Evolutionary conservation across 495 filamentous ascomycete species (phyloP).

Genomic region (Tuber brumale): DNA sequence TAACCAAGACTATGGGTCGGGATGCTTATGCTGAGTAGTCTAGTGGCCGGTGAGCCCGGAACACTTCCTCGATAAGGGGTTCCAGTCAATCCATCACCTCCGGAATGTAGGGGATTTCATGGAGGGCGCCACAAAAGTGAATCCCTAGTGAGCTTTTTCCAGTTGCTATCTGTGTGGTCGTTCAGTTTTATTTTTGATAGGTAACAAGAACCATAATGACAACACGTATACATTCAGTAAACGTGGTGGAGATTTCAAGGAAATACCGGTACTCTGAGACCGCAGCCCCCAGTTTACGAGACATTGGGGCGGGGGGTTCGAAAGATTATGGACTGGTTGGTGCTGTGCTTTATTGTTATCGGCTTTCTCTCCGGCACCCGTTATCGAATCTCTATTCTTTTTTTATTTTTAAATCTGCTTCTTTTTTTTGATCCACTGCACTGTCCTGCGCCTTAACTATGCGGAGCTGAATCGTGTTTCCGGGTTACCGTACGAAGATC

Average conservation of each 20-base stretch:
- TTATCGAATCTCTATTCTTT: not conserved
- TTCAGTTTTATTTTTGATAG: not conserved
- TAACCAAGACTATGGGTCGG: not conserved
- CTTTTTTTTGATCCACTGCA: not conserved
- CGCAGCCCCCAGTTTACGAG: not conserved
- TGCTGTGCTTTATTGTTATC: not conserved
- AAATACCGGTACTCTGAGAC: not conserved
- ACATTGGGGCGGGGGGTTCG: not conserved
- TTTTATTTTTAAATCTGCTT: not conserved
- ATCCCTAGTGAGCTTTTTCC: not conserved
- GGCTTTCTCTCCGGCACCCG: not conserved
- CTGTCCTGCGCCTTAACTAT: not conserved
- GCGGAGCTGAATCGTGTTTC: not conserved
- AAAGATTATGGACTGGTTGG: not conserved
- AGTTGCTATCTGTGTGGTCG: not conserved
- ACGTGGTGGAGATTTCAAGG: slow-evolving; percentile 3
- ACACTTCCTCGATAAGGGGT: not conserved
- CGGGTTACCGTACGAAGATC: not conserved
- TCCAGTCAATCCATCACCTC: not conserved
- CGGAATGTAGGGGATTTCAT: not conserved
- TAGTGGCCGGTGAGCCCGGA: not conserved
- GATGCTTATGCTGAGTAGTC: not conserved
- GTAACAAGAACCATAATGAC: not conserved
- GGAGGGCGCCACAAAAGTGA: not conserved
- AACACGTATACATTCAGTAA: not conserved